A percentile compares a stretch with the other conserved stretches of the same genome.
Evolutionary conservation across 306 rosid species (phyloP).

Genomic region (Cucurbita pepo): DNA sequence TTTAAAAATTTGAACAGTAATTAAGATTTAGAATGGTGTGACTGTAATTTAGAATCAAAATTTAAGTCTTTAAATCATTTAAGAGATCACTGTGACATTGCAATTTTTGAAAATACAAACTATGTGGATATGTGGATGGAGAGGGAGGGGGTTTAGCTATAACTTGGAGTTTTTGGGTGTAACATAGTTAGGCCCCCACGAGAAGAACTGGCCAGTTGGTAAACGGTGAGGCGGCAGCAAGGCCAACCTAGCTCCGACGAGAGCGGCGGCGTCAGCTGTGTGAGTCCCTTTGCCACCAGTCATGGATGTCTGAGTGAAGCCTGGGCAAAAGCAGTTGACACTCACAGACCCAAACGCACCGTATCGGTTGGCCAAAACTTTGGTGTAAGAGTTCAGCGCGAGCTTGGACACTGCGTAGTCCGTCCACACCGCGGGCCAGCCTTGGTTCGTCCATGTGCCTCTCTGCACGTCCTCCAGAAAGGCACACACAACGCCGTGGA

Average conservation of each 20-base stretch:
- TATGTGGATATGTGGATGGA: too few species aligned
- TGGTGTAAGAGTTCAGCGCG: conserved; percentile 60
- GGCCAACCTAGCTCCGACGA: conserved; percentile 26
- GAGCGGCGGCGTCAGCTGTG: conserved; percentile 43
- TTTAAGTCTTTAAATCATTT: too few species aligned
- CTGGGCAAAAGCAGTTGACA: conserved; percentile 71
- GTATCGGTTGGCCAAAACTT: conserved; percentile 39
- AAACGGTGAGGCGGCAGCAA: conserved; percentile 48
- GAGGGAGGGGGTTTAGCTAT: background rate
- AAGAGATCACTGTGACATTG: too few species aligned
- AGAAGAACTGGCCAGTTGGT: conserved; percentile 47
- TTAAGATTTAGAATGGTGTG: too few species aligned
- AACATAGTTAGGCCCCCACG: background rate
- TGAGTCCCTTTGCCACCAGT: conserved; percentile 59
- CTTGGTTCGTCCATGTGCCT: conserved; percentile 47
- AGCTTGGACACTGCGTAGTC: conserved; percentile 79
- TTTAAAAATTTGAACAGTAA: too few species aligned
- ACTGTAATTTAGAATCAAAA: too few species aligned
- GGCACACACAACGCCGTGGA: conserved; percentile 23
- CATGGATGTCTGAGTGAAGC: conserved; percentile 79
- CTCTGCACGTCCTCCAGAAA: conserved; percentile 40
- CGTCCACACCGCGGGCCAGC: conserved; percentile 89
- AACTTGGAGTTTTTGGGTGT: background rate
- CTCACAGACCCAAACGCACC: conserved; percentile 17
- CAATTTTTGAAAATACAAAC: too few species aligned